Evolutionary conservation across 176 grass and related monocot genomes (phyloP), one percentile per base, ranked within the genome.

Genomic region (Aegilops bicornis): DNA sequence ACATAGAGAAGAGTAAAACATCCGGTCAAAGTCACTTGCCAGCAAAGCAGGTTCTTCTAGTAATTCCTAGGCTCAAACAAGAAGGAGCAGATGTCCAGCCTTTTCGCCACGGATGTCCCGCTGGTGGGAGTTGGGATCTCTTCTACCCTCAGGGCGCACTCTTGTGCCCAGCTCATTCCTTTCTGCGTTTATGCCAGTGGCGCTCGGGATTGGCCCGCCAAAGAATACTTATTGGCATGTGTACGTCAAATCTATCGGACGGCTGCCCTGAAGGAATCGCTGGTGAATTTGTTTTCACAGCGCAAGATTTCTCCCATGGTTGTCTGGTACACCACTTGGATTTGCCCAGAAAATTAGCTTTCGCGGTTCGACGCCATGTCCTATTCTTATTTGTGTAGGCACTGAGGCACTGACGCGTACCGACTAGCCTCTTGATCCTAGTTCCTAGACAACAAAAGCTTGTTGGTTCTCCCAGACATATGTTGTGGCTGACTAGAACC

Each of bases 141-240:
- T 95, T 32, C 79, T 68, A 76, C 54, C 87, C 32, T 93, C 93
- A 14, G 80, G 92, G 52, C 58, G 73, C 15, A 17, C 54, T 47
- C 91, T 88, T 70, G 85, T 2, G 6, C 56, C 61, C 0, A 48
- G 24, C 69, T 94, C 87, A 36, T 78, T 89, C 75, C 80, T 83
- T 39, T 73, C 68, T 11, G n/a, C 13, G 0, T 86, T 73, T 23
- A 42, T 47, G 71, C 74, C 73, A 14, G 87, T 63, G 16, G 87
- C 83, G 60, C 82, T 87, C 15, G 95, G 60, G 73, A 98, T 95
- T 43, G 97, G 97, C 3, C 97, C 97, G 15, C 92, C 94, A 48
- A 96, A 98, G 92, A 98, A 98, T 87, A 98, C 93, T 0, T 92
- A n/a, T 56, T 93, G 95, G 19, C 93, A 85, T 0, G 80, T 93